A percentile compares a stretch with the other conserved stretches of the same genome.
phyloP scores from a whole-genome alignment of 2,329 filamentous ascomycete species.

The Fusarium nurragi region DNA sequence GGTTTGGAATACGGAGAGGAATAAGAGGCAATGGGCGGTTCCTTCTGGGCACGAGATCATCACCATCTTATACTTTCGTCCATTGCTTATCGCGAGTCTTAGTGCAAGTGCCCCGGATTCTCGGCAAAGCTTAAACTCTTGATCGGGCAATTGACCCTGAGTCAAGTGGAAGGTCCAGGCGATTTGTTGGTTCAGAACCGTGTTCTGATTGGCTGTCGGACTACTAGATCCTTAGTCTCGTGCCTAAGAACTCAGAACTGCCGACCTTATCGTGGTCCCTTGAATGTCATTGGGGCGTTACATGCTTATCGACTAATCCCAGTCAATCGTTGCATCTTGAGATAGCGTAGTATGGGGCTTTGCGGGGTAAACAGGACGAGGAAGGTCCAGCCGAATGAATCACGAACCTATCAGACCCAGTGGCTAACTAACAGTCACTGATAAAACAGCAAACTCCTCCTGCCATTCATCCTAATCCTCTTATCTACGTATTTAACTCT shows the following conservation, averaged over 20 bases:
- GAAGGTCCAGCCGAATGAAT: neutral
- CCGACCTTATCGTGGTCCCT: neutral
- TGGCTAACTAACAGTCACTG: neutral
- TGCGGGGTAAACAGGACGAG: neutral
- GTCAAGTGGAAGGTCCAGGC: slow-evolving; percentile 6
- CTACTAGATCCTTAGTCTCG: neutral
- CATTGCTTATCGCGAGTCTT: neutral
- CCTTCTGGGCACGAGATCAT: neutral
- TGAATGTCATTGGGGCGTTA: neutral
- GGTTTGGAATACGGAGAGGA: neutral
- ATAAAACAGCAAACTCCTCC: neutral
- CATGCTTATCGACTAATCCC: neutral
- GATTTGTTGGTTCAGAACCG: rapidly evolving
- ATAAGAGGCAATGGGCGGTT: neutral
- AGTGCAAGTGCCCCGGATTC: neutral
- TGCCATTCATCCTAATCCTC: neutral
- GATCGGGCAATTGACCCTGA: neutral
- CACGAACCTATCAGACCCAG: neutral
- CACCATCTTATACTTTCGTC: neutral
- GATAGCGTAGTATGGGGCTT: no score
- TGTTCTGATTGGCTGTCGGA: neutral
- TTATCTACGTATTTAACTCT: neutral
- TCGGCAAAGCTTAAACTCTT: slow-evolving; percentile 5
- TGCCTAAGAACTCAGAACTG: no score
- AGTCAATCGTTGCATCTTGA: neutral